Conservation (phyloP, 1,284 basidiomycete species). For the Porodaedalea pini region DNA sequence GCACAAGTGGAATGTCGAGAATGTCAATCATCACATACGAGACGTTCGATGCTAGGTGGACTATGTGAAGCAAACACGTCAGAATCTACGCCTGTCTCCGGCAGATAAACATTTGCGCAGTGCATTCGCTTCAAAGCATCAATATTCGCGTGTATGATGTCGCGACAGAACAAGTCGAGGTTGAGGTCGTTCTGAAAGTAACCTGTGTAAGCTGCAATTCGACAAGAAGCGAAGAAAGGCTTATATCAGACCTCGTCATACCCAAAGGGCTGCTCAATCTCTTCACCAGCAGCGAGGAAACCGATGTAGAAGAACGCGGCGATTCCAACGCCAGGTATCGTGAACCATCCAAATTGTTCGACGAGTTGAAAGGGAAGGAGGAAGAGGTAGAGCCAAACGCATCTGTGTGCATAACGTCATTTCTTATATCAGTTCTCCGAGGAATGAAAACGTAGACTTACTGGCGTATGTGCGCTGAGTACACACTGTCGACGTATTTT, state of each 20-base stretch:
- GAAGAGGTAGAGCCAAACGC: conserved; percentile 66
- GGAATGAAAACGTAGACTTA: conserved; percentile 24
- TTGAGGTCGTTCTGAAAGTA: conserved; percentile 56
- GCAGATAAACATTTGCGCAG: conserved; percentile 45
- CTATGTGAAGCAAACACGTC: too few species aligned
- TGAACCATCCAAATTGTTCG: conserved; percentile 52
- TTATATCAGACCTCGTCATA: conserved; percentile 50
- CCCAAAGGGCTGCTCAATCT: conserved; percentile 68
- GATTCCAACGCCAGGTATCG: conserved; percentile 56
- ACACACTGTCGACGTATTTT: conserved; percentile 39
- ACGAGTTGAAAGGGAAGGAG: conserved; percentile 67
- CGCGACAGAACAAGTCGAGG: conserved; percentile 55
- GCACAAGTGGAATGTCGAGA: too few species aligned
- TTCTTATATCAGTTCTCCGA: not conserved
- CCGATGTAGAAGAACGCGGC: conserved; percentile 67
- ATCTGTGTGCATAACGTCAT: conserved; percentile 34
- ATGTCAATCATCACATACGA: too few species aligned
- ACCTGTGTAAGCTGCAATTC: not conserved
- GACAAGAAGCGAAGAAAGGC: not conserved
- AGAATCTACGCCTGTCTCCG: too few species aligned
- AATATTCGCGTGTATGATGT: conserved; percentile 51
- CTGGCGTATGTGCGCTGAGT: conserved; percentile 55
- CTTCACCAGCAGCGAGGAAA: conserved; percentile 61
- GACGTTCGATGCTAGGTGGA: too few species aligned
- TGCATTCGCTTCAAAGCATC: conserved; percentile 45